Conservation (phyloP, 2,329 filamentous ascomycete genomes). For the Magnaporthiopsis incrustans region DNA sequence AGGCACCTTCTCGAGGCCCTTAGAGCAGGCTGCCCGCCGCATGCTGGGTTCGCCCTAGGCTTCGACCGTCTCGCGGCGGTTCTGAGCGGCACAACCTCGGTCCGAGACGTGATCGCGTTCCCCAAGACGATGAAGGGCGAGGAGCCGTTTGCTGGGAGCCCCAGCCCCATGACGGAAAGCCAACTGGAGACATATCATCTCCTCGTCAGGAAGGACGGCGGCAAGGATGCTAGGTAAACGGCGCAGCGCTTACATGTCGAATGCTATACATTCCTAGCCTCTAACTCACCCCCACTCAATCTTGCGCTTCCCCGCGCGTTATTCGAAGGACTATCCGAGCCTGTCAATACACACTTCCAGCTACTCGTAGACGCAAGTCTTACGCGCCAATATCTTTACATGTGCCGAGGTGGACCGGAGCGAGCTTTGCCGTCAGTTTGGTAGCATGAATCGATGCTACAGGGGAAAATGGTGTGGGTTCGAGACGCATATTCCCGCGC, state of each 20-base stretch:
- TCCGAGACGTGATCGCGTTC: slow-evolving; percentile 93
- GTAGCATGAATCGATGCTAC: too few relatives aligned
- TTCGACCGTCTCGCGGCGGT: slow-evolving; percentile 83
- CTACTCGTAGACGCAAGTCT: neutral
- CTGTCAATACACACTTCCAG: neutral
- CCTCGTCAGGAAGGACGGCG: slow-evolving; percentile 8
- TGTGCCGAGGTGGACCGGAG: neutral
- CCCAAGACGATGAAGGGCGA: slow-evolving; percentile 89
- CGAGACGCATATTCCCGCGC: too few relatives aligned
- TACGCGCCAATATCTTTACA: neutral
- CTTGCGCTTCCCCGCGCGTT: neutral
- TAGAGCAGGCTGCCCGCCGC: slow-evolving; percentile 80
- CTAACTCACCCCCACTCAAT: neutral
- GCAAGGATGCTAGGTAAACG: too few relatives aligned
- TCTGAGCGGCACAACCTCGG: slow-evolving; percentile 66
- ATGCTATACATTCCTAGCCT: neutral
- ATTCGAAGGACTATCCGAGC: neutral
- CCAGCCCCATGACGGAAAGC: slow-evolving; percentile 56
- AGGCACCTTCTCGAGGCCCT: slow-evolving; percentile 77
- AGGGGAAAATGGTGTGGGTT: too few relatives aligned
- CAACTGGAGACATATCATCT: slow-evolving; percentile 42
- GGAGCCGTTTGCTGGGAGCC: slow-evolving; percentile 74
- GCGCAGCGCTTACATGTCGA: too few relatives aligned
- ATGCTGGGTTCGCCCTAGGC: slow-evolving; percentile 86
- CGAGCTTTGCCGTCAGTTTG: too few relatives aligned